Conservation (phyloP, 169 alveolate species). For the Fabrea salina region DNA sequence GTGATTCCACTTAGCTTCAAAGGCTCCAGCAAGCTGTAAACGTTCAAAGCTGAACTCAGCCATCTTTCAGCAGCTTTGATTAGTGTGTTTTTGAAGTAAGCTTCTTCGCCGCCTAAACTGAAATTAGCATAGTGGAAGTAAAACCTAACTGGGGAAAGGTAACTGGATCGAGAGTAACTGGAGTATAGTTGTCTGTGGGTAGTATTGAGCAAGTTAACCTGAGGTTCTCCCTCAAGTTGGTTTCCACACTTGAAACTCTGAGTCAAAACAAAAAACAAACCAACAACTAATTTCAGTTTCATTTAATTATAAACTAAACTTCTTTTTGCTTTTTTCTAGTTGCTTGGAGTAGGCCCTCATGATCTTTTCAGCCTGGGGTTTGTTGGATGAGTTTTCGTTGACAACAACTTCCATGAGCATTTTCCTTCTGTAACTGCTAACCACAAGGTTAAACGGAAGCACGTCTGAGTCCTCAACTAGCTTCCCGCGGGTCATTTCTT, state of each 20-base stretch:
- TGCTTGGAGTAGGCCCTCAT: constrained; percentile 43
- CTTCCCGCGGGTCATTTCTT: constrained; percentile 51
- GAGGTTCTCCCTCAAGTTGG: too few species aligned
- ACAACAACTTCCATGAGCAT: constrained; percentile 56
- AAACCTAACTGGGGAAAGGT: too few species aligned
- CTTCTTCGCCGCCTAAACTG: too few species aligned
- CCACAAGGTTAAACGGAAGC: constrained; percentile 45
- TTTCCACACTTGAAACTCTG: too few species aligned
- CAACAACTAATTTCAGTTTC: too few species aligned
- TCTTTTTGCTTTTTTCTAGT: too few species aligned
- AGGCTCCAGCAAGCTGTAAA: neutral
- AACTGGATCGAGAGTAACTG: too few species aligned
- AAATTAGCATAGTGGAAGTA: too few species aligned
- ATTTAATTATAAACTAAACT: too few species aligned
- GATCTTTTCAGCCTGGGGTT: constrained; percentile 49
- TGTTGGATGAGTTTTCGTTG: constrained; percentile 37
- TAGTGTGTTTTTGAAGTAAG: neutral
- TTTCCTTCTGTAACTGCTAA: constrained; percentile 51
- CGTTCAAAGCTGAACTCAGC: neutral
- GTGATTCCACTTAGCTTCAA: neutral
- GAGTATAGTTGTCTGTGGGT: too few species aligned
- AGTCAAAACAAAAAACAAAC: too few species aligned
- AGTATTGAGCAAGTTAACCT: too few species aligned
- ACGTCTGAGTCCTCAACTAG: constrained; percentile 42
- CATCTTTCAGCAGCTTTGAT: neutral